These are phyloP conservation scores for Urochloa ruziziensis DNA, from an alignment of 176 grass and related monocot genomes.

Conservation along the genomic window DNA sequence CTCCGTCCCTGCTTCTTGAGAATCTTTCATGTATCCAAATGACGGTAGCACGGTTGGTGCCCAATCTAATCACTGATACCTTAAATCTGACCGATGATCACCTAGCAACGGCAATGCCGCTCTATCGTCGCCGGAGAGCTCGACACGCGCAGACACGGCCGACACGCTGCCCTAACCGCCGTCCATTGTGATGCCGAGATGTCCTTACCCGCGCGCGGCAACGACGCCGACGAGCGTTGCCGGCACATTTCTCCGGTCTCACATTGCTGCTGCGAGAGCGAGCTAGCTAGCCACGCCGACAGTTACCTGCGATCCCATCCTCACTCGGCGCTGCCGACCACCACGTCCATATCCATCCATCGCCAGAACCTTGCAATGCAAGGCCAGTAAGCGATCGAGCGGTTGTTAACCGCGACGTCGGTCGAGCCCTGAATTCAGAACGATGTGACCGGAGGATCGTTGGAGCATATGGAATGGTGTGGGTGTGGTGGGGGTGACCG, in stretches of 20 bases:
- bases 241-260: neutral
- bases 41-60: neutral
- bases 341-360: neutral
- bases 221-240: neutral
- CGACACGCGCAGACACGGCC: no score
- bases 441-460: neutral
- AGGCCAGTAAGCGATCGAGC: neutral
- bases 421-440: neutral
- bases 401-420: neutral
- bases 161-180: neutral
- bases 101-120: neutral
- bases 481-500: neutral
- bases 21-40: neutral
- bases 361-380: neutral
- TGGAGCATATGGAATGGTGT: neutral
- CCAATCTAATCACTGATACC: neutral
- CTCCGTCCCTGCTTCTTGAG: neutral
- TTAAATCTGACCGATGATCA: neutral
- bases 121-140: neutral
- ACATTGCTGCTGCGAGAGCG: neutral
- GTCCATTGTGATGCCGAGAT: neutral
- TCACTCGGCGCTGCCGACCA: slow-evolving; percentile 21
- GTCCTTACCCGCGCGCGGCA: neutral
- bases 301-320: neutral
- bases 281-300: neutral